A percentile compares a stretch with the other conserved stretches of the same genome.
Evolutionary conservation across 441 rosid species (phyloP).

Genomic region (Erodium trifolium): DNA sequence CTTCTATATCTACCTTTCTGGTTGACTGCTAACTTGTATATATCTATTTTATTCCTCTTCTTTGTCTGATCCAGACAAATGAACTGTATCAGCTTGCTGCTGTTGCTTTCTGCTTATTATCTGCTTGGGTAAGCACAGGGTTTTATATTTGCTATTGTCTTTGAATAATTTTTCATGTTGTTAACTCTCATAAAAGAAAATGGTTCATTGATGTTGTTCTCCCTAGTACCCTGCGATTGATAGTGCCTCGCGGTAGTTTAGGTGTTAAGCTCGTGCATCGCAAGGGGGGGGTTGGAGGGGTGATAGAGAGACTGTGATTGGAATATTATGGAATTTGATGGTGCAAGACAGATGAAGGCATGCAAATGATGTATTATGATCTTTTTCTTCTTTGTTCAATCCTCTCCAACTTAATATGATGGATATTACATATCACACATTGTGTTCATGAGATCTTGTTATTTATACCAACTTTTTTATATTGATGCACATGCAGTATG

Average conservation of each 20-base stretch:
- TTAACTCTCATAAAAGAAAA: neutral
- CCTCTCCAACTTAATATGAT: neutral
- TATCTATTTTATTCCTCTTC: conserved; percentile 10
- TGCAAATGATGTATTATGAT: neutral
- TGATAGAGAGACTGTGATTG: neutral
- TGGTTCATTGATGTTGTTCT: neutral
- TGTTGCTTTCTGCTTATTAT: conserved; percentile 92
- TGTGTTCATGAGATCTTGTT: neutral
- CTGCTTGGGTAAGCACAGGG: conserved; percentile 83
- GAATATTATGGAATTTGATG: neutral
- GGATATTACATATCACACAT: neutral
- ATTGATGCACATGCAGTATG: neutral
- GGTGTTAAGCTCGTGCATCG: too few species aligned
- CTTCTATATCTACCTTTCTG: conserved; percentile 6
- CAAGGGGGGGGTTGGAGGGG: neutral
- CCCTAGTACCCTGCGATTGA: neutral
- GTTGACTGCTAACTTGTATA: conserved; percentile 3
- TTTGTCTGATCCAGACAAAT: conserved; percentile 55
- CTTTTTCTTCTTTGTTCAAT: neutral
- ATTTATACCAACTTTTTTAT: neutral
- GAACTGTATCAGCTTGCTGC: conserved; percentile 97
- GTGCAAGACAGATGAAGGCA: neutral
- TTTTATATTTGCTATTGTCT: neutral
- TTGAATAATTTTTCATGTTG: neutral
- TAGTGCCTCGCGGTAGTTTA: too few species aligned